Evolutionary conservation across 169 alveolate species (phyloP).

Genomic region (Neospora caninum): DNA sequence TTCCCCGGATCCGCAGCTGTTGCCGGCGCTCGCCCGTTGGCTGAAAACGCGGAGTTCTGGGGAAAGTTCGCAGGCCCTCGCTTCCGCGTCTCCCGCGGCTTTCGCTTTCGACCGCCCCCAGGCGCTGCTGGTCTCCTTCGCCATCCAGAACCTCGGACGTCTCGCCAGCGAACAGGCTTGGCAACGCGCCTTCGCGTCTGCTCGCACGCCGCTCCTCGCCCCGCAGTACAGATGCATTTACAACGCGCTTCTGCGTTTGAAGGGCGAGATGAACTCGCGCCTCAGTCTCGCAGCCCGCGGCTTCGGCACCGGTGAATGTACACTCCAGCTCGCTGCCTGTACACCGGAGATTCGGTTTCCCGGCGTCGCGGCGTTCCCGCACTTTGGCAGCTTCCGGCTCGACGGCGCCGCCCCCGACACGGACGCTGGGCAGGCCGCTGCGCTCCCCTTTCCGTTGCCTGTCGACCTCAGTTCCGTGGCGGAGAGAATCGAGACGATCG

Average conservation of each 20-base stretch:
- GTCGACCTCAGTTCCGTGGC: slow-evolving; percentile 45
- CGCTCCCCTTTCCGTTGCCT: slow-evolving; percentile 47
- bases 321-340: slow-evolving; percentile 14
- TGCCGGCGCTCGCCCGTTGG: not conserved
- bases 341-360: not conserved
- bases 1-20: not conserved
- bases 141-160: not conserved
- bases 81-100: not conserved
- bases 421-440: slow-evolving; percentile 66
- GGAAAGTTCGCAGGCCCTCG: not conserved
- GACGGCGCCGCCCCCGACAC: slow-evolving; percentile 67
- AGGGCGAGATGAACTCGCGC: not conserved
- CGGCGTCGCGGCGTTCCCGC: slow-evolving; percentile 53
- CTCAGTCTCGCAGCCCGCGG: slow-evolving; percentile 4
- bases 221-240: not conserved
- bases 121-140: slow-evolving; percentile 37
- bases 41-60: not conserved
- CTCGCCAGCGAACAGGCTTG: slow-evolving; percentile 35
- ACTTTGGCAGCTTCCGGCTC: slow-evolving; percentile 73
- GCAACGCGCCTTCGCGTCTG: not conserved
- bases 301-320: slow-evolving; percentile 40
- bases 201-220: not conserved
- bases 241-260: not conserved
- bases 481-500: not conserved
- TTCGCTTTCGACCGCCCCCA: slow-evolving; percentile 6